Evolutionary conservation across 352 stramenopile species (phyloP), one percentile per base, ranked within the genome.

Genomic region (Achlya hypogyna): DNA sequence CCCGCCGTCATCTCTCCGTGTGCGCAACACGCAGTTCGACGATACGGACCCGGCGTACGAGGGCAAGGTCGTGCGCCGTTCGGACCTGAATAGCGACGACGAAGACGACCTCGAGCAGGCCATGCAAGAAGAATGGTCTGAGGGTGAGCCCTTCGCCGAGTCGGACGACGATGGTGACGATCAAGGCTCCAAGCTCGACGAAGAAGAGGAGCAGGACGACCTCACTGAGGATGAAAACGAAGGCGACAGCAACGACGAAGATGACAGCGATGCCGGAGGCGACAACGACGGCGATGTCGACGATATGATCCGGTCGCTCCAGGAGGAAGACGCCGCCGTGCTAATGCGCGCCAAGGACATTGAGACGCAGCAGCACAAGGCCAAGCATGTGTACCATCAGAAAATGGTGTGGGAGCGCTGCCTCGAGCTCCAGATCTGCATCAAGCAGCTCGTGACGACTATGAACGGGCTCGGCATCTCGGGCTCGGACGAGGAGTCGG

Each of bases 381-480:
- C 84, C 28, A 79, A 74, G 5, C 82, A 93, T 47, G 84, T 93
- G 66, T 79, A 84, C 23, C 73, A 95, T 69, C 86, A 95, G 62
- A 95, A 93, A 68, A 38, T 93, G 1, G 67, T 95, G 9, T 95
- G 84, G 84, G 86, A 95, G 64, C 79, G 81, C 25, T 91, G 79
- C 73, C 75, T 95, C 4, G 86, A 95, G 65, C 73, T 82, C 47
- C 86, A 95, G 72, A 95, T 95, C 68, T 89, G 87, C 71, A 89
- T 85, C 0, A 93, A 93, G 74, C 73, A 84, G 4, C 52, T 93
- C 35, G 69, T 95, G 2, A 82, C 73, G 8, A 79, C 75, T 14
- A 68, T 71, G 0, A 89, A 92, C 59, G 67, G 70, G 1, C 53
- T 58, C 4, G 51, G 63, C 0, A 47, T 47, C 5, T 69, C 62